Percentiles rank a stretch among this genome's conserved stretches.
Evolutionary conservation across 495 filamentous ascomycete species (phyloP).

Genomic region (Penicillium silybi): DNA sequence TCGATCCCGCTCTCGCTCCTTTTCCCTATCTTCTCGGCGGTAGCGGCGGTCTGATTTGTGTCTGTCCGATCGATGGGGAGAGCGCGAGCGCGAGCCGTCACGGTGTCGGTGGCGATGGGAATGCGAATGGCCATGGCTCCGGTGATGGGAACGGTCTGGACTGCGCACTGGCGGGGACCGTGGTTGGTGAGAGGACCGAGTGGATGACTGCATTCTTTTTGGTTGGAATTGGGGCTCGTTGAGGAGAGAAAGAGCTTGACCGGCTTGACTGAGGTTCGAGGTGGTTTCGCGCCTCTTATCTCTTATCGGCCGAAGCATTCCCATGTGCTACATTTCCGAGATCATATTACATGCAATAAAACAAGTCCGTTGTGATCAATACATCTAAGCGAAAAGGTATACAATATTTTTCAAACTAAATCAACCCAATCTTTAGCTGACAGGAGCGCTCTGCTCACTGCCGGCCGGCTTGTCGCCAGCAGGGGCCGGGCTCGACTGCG

Average conservation of each 20-base stretch:
- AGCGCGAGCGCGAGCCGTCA: conserved; percentile 24
- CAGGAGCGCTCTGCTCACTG: conserved; percentile 30
- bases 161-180: conserved; percentile 5
- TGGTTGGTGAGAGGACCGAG: conserved; percentile 11
- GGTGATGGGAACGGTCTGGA: conserved; percentile 20
- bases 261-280: neutral
- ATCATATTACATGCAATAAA: neutral
- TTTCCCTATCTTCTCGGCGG: conserved; percentile 7
- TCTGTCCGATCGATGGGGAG: conserved; percentile 25
- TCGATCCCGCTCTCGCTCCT: conserved; percentile 2
- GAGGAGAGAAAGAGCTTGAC: conserved; percentile 1
- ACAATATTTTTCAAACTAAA: conserved; percentile 10
- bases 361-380: conserved; percentile 20
- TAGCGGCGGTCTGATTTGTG: conserved; percentile 21
- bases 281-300: conserved; percentile 4
- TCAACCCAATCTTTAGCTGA: conserved; percentile 19
- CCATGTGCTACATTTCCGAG: neutral
- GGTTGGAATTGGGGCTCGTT: neutral
- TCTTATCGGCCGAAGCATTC: conserved; percentile 3
- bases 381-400: conserved; percentile 26
- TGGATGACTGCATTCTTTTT: conserved; percentile 27
- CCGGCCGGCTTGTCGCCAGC: conserved; percentile 16
- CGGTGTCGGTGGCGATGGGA: conserved; percentile 21
- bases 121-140: conserved; percentile 18
- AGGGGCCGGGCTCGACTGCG: conserved; percentile 26